phyloP scores from a whole-genome alignment of 768 basidiomycete species.

The Boletus pseudopeckii region DNA sequence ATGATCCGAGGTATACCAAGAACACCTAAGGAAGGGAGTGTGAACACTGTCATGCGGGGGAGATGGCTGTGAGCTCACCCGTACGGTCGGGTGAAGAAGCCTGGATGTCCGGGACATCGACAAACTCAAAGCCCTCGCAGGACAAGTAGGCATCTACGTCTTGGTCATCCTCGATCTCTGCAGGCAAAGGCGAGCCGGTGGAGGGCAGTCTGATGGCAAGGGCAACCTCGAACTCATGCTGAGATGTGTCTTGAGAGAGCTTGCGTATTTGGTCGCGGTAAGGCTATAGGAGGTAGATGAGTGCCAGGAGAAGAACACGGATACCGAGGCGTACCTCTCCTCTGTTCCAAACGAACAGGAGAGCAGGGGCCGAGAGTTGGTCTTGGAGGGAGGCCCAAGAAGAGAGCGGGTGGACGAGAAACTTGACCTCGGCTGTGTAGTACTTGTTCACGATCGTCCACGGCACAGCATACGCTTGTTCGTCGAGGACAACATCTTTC shows the following conservation, averaged over 20 bases:
- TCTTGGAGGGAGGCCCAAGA: conserved; percentile 41
- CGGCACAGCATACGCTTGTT: conserved; percentile 38
- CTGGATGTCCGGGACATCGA: conserved; percentile 40
- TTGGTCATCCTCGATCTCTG: conserved; percentile 43
- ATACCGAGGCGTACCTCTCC: conserved; percentile 52
- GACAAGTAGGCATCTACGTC: conserved; percentile 67
- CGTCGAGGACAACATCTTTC: conserved; percentile 15
- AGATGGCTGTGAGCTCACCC: conserved; percentile 10
- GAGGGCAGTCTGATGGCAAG: conserved; percentile 59
- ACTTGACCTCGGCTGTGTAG: conserved; percentile 75
- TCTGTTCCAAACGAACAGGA: conserved; percentile 67
- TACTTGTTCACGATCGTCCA: conserved; percentile 83
- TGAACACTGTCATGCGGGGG: background rate
- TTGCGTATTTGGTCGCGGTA: conserved; percentile 55
- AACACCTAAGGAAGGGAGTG: conserved; percentile 35
- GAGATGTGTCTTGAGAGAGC: conserved; percentile 45
- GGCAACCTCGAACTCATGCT: conserved; percentile 64
- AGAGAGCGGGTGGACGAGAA: conserved; percentile 49
- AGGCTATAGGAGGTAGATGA: conserved; percentile 36
- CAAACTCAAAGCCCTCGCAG: conserved; percentile 71
- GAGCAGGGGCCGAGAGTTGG: conserved; percentile 50
- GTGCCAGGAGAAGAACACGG: background rate
- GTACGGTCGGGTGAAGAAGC: conserved; percentile 8
- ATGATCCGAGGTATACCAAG: conserved; percentile 63
- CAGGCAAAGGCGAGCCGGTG: conserved; percentile 11